Evolutionary conservation across 2,329 filamentous ascomycete species (phyloP), one percentile per base, ranked within the genome.

Genomic region (Colletotrichum spinosum): DNA sequence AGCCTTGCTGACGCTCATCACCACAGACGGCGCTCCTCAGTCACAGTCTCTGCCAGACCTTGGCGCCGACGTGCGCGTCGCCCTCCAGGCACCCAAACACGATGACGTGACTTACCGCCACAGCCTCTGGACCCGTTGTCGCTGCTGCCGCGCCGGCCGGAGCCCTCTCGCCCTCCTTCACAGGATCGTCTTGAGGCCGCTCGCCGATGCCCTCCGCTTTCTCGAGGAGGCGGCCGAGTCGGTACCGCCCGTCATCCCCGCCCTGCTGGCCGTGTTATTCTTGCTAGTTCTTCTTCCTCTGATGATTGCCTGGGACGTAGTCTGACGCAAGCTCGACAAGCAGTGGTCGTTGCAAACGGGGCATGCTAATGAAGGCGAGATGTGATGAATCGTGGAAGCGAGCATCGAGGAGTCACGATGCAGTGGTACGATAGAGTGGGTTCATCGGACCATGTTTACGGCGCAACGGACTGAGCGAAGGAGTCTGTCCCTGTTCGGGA

Each of bases 121-220:
- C 48, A 48, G 46, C 58, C 38, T 65, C 63, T 65, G 63, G 63
- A 63, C 58, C 33, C 63, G 63, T 48, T 65, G 63, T 42, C 63
- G 53, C 11, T 65, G 63, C 42, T 65, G 63, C 46, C 52, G 63
- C 7, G 17, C 45, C 9, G 52, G 58, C 3, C 63, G 63, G 15
- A 49, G 48, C 6, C 58, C 63, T 17, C 35, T 62, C 41, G 51
- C 59, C 13, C 52, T 65, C 17, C 17, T 65, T 17, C 63, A 37
- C 33, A 61, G 63, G 25, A n/a, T 65, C 8, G 33, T 56, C 13
- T 52, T 65, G 11, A 33, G 56, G 11, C 63, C 63, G 39, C 52
- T 65, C 37, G 48, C 59, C 51, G 41, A 65, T 48, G 8, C 33
- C 9, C 46, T 65, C 17, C 41, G 17, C 10, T 55, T 55, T 15